A percentile compares a stretch with the other conserved stretches of the same genome.
Evolutionary conservation across 257 asterid genomes (phyloP).

Genomic region (Leptodermis oblonga): DNA sequence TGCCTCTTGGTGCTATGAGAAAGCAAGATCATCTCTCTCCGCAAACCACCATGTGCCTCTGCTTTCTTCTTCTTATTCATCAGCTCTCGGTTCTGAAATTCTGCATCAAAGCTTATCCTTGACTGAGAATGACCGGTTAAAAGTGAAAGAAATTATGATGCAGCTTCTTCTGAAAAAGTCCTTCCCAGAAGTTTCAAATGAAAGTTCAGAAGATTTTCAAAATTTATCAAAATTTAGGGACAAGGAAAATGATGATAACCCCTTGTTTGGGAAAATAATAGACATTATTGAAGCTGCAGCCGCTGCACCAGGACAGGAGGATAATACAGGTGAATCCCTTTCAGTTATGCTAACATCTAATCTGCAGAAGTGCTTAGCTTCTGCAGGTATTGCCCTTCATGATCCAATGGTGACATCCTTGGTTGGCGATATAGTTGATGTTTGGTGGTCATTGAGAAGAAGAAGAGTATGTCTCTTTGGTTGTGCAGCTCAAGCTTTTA

Average conservation of each 20-base stretch:
- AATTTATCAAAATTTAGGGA: conserved; percentile 27
- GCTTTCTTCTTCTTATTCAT: conserved; percentile 58
- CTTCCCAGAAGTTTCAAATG: conserved; percentile 33
- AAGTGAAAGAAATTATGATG: conserved; percentile 47
- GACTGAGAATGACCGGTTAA: conserved; percentile 60
- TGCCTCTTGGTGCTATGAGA: conserved; percentile 91
- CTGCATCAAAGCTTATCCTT: conserved; percentile 57
- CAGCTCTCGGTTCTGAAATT: conserved; percentile 63
- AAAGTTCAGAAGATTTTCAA: conserved; percentile 35
- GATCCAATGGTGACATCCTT: conserved; percentile 43
- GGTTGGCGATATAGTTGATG: conserved; percentile 57
- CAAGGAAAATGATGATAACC: conserved; percentile 33
- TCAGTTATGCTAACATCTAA: conserved; percentile 58
- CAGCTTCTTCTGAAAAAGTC: conserved; percentile 43
- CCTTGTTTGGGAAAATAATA: conserved; percentile 50
- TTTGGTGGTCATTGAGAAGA: conserved; percentile 84
- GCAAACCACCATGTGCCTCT: conserved; percentile 34
- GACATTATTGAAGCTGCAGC: conserved; percentile 69
- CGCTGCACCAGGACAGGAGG: conserved; percentile 73
- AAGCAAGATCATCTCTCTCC: conserved; percentile 61
- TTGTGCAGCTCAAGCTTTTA: conserved; percentile 85
- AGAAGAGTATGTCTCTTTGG: conserved; percentile 90
- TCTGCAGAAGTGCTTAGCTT: conserved; percentile 53
- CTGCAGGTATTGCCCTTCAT: conserved; percentile 36
- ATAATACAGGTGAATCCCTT: conserved; percentile 45